Base-by-base conservation (phyloP, 2,329 filamentous ascomycete species). In the Alternaria atra region DNA sequence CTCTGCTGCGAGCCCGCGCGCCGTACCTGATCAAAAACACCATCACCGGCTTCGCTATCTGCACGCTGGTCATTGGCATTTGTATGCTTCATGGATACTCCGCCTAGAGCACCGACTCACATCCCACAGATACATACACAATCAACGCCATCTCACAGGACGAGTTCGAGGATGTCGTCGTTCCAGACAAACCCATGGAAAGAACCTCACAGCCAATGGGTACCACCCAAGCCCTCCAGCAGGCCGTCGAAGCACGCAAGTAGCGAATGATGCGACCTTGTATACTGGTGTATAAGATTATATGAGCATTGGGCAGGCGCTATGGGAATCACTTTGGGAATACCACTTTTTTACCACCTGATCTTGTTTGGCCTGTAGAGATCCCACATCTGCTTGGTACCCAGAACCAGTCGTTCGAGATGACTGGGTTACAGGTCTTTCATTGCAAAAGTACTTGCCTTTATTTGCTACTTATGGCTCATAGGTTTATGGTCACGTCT, bases 21-120 rank as follows among this genome's bases (percentile, higher is more conserved):
- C 95, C 95, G 51, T 99, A 96, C 79, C 86, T 99, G 40, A 82
- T 97, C 80, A 96, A 91, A 84, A 99, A 99, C 80, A 86, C 90
- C 29, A 73, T 94, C 61, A 93, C 93, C 1, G 95, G 95, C 17
- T 75, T 91, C n/a, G 87, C 84, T 13, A 86, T 98, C 50, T 84
- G 91, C 68, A 85, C 84, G 20, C 89, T 98, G 69, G 89, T 92
- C n/a, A 85, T 92, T 66, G 88, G 89, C 65, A 91, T 99, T 71
- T 99, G 95, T 99, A 87, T 25, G 62, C 17, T 17, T 23, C 8
- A 32, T 32, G 5, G 23, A 8, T 2, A 10, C 4, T 23, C 17
- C 37, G 20, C 12, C 32, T 6, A 37, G 27, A 10, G 13, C 51
- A 10, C 29, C 4, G 43, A 52, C 73, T 73, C 4, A 75, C 58